Base-by-base conservation (phyloP, 352 stramenopile genomes). In the Phytopythium ostracodes region DNA sequence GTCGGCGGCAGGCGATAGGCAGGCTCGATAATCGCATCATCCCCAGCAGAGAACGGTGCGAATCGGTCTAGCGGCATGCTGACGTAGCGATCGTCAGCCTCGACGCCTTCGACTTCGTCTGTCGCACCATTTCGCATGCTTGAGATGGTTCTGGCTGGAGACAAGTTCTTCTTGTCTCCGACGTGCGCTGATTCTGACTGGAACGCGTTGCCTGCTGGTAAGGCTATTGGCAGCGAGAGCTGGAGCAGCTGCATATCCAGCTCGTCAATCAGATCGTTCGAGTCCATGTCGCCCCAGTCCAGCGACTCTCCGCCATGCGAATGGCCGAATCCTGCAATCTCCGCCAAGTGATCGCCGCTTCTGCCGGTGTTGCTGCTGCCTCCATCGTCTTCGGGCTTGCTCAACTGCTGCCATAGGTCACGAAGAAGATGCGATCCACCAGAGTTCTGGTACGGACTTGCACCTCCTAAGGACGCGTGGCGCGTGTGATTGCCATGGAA, bases 361-460 rank as follows among this genome's bases (percentile, higher is more conserved):
- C 18, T 46, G 11, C 35, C 53, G 29, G n/a, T 27, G 20, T 29
- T 47, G 53, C 49, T 35, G 22, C 50, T 73, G 1, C 59, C 63
- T 5, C 73, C 64, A 7, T 87, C 75, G 17, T 91, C 84, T 31
- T 92, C 79, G 17, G 72, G 68, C 50, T 85, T 85, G 54, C 84
- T 88, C 4, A 91, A 55, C 64, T 92, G 84, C 14, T 92, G 84
- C 84, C 84, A 92, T 33, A 92, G 57, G 54, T 92, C 84, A 17
- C 81, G 79, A 35, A 92, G 75, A n/a, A 92, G 70, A 55, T 92
- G 83, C 0, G 76, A 78, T 1, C 72, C 70, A 24, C 55, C 55
- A 18, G 55, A 60, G 40, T 60, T 60, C 38, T 73, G 73, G 58
- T 68, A 78, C 10, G 75, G 68, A 43, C 70, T 81, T 2, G 61